Conservation (phyloP, 768 basidiomycete species). For the Kwoniella sp. region DNA sequence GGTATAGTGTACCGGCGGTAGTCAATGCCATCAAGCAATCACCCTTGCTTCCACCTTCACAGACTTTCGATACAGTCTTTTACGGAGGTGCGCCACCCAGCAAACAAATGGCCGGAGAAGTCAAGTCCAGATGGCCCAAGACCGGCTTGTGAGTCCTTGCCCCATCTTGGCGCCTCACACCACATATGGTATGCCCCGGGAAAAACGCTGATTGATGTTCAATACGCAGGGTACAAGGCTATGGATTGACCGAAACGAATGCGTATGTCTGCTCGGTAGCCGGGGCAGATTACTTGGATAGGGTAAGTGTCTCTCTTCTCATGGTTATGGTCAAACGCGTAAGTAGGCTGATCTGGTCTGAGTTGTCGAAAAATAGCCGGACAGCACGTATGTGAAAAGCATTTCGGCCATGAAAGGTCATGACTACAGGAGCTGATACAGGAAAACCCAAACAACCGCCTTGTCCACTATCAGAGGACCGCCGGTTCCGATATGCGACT, state of each 20-base stretch:
- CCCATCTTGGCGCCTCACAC: not conserved
- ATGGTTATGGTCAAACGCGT: not conserved
- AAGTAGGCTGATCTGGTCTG: not conserved
- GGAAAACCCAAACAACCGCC: not conserved
- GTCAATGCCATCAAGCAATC: constrained; percentile 40
- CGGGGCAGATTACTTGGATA: constrained; percentile 40
- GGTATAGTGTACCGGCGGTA: constrained; percentile 43
- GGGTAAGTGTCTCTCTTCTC: no score
- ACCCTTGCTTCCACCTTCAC: constrained; percentile 26
- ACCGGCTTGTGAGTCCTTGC: constrained; percentile 42
- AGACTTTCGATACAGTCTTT: constrained; percentile 45
- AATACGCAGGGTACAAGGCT: constrained; percentile 44
- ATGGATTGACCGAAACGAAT: constrained; percentile 52
- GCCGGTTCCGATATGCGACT: constrained; percentile 43
- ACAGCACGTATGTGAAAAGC: constrained; percentile 46
- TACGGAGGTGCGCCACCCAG: constrained; percentile 51
- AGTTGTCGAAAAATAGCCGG: constrained; percentile 31
- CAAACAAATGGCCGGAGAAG: constrained; percentile 40
- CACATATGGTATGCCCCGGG: not conserved
- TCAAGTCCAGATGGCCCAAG: constrained; percentile 46
- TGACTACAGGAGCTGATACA: no score
- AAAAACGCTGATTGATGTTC: not conserved
- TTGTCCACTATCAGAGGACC: constrained; percentile 34
- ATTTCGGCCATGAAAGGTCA: no score
- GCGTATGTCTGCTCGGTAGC: constrained; percentile 51